These are phyloP conservation scores for Wallacemonas sp. DNA, from an alignment of 208 protist genomes.

Conservation along the genomic window DNA sequence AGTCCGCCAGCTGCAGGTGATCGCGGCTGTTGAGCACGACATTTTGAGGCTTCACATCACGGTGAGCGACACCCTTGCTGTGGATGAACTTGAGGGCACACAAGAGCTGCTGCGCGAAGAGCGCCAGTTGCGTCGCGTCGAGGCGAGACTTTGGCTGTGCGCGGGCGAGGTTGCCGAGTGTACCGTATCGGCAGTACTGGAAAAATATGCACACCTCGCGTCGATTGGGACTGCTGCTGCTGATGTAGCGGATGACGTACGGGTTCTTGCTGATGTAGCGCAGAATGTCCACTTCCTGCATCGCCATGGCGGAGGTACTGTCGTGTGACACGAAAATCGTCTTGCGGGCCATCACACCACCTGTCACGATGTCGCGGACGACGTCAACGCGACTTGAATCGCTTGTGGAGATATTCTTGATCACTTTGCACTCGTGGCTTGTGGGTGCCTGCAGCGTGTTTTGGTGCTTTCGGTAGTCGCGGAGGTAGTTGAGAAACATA, in stretches of 20 bases:
- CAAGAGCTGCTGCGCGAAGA: slow-evolving; percentile 38
- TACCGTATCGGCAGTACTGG: slow-evolving; percentile 53
- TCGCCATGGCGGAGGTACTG: slow-evolving; percentile 6
- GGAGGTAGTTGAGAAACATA: slow-evolving; percentile 24
- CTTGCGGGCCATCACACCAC: slow-evolving; percentile 34
- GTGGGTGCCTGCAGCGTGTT: slow-evolving; percentile 14
- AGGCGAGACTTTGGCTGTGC: slow-evolving; percentile 11
- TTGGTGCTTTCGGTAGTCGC: slow-evolving; percentile 15
- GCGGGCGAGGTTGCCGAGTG: slow-evolving; percentile 18
- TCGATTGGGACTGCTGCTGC: slow-evolving; percentile 21
- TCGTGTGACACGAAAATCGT: slow-evolving; percentile 27
- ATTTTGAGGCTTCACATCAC: slow-evolving; percentile 95
- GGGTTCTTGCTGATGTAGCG: slow-evolving; percentile 28
- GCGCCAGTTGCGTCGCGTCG: slow-evolving; percentile 13
- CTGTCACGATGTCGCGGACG: slow-evolving; percentile 35
- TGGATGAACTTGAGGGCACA: slow-evolving; percentile 60
- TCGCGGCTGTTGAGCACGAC: slow-evolving; percentile 75
- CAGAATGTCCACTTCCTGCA: slow-evolving; percentile 52
- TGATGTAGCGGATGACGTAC: slow-evolving; percentile 52
- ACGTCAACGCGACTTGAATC: slow-evolving; percentile 26
- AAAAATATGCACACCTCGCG: slow-evolving; percentile 51
- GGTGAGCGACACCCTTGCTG: slow-evolving; percentile 67
- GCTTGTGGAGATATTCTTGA: slow-evolving; percentile 21
- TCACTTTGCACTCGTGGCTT: slow-evolving; percentile 23
- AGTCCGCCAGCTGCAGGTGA: slow-evolving; percentile 66